Evolutionary conservation across 2,329 filamentous ascomycete species (phyloP), one percentile per base, ranked within the genome.

Genomic region (Sordariomycetes sp.): DNA sequence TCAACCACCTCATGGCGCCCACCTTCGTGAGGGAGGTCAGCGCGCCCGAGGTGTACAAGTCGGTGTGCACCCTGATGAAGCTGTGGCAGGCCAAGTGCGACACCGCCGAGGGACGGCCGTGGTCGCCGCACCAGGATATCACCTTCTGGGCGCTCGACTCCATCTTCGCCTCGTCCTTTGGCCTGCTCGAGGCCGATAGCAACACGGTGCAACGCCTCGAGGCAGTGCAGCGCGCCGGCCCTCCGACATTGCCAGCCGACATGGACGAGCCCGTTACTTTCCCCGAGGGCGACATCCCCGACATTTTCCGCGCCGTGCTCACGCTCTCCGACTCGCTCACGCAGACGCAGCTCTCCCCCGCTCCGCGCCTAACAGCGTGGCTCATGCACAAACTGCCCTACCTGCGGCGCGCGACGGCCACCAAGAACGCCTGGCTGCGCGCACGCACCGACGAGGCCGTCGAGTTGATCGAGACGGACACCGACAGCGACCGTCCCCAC

Each of bases 1-100:
- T 74, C 53, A 69, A 69, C 52, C 68, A 75, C 59, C 61, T 72
- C 34, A 74, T 75, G 71, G 62, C 68, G 2, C 68, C 68, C 1
- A 62, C 61, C 0, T 75, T 74, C 55, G 61, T 74, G 12, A 65
- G 62, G 50, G 56, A 64, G 10, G 65, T 73, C 2, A 67, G 64
- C 53, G 71, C 66, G 0, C 72, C 72, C 0, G 63, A 67, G 10
- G 61, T 74, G 4, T 70, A 74, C 60, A 62, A 64, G 12, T 63
- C 63, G 12, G 64, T 67, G 8, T 54, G 59, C 35, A 64, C 66
- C 24, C 59, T 75, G 34, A 63, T 73, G 34, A 60, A 65, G 7
- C 22, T 74, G n/a, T 74, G 70, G 69, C 58, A 64, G 20, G 46
- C 65, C 51, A 75, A 74, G 59, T 60, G 58, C 18, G 54, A 61